Evolutionary conservation across 176 grass and related monocot species (phyloP).

Genomic region (Eragrostis curvula): DNA sequence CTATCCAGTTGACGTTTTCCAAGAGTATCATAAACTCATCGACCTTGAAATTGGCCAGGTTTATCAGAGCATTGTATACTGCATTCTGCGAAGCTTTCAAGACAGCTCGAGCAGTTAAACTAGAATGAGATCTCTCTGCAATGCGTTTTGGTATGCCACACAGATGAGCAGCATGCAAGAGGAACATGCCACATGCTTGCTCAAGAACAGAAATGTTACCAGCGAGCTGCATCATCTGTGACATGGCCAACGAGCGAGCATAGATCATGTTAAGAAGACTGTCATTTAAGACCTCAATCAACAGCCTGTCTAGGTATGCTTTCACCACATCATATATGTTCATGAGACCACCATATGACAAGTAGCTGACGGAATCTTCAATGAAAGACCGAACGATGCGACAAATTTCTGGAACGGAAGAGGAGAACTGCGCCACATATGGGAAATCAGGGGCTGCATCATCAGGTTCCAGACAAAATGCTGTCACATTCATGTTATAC

Average conservation of each 20-base stretch:
- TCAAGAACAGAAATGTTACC: constrained; percentile 80
- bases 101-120: constrained; percentile 79
- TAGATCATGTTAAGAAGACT: constrained; percentile 79
- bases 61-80: constrained; percentile 74
- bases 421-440: constrained; percentile 75
- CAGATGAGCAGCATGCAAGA: constrained; percentile 63
- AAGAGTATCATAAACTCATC: constrained; percentile 83
- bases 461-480: constrained; percentile 66
- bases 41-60: constrained; percentile 80
- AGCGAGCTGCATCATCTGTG: constrained; percentile 88
- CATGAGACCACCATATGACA: constrained; percentile 64
- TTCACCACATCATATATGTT: constrained; percentile 74
- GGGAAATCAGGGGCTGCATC: constrained; percentile 76
- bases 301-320: constrained; percentile 73
- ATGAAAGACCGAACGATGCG: constrained; percentile 80
- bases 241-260: constrained; percentile 62
- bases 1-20: constrained; percentile 75
- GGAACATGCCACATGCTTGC: constrained; percentile 65
- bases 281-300: constrained; percentile 91
- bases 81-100: constrained; percentile 86
- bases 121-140: constrained; percentile 64
- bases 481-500: constrained; percentile 78
- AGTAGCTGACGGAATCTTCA: constrained; percentile 88
- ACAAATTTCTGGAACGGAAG: constrained; percentile 76
- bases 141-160: constrained; percentile 72